These are phyloP conservation scores for Cytospora leucostoma DNA, from an alignment of 2,329 filamentous ascomycete genomes.

Conservation along the genomic window DNA sequence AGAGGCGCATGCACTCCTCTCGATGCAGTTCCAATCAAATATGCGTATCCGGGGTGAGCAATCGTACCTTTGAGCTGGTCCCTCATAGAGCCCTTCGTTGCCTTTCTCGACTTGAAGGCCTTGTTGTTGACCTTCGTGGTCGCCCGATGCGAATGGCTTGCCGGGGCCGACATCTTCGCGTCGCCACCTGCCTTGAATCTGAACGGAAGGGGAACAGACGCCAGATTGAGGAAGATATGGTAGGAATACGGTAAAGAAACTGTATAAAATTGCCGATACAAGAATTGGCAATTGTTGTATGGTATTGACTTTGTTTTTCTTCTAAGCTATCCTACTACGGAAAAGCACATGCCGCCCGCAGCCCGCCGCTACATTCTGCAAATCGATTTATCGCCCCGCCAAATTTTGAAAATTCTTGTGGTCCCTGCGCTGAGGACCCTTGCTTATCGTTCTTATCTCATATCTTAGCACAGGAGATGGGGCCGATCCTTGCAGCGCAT, in stretches of 20 bases:
- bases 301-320: background rate
- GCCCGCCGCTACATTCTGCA: background rate
- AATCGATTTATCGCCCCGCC: constrained; percentile 18
- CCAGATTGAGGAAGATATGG: constrained; percentile 52
- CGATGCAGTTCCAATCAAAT: background rate
- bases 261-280: background rate
- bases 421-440: background rate
- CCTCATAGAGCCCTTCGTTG: constrained; percentile 84
- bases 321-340: background rate
- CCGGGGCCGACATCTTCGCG: constrained; percentile 70
- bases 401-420: constrained; percentile 23
- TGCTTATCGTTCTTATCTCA: constrained; percentile 16
- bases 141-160: constrained; percentile 82
- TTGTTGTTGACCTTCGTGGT: constrained; percentile 91
- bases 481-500: constrained; percentile 3
- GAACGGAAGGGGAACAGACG: constrained; percentile 66
- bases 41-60: background rate
- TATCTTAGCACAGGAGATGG: background rate
- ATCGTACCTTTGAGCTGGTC: constrained; percentile 77
- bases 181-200: constrained; percentile 82
- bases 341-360: background rate
- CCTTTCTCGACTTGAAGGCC: constrained; percentile 87
- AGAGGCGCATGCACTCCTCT: constrained; percentile 1
- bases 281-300: background rate
- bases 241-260: background rate